Evolutionary conservation across 257 asterid species (phyloP).

Genomic region (Anisodus tanguticus): DNA sequence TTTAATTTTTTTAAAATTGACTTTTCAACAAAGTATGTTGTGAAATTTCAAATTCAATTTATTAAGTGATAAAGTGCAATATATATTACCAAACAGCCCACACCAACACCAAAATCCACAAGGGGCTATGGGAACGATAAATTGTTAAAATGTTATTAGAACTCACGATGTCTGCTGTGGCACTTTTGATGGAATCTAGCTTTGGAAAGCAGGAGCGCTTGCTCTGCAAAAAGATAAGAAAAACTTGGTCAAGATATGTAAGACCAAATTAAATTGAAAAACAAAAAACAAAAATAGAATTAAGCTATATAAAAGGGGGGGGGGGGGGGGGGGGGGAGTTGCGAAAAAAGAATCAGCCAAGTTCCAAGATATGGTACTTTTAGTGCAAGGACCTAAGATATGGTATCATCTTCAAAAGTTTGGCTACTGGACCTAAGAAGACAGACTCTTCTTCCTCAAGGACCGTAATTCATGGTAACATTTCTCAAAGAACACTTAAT

Average conservation of each 20-base stretch:
- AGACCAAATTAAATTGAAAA: neutral
- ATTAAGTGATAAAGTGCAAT: neutral
- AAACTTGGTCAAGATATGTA: neutral
- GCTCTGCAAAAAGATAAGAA: constrained; percentile 61
- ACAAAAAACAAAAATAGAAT: neutral
- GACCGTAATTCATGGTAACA: neutral
- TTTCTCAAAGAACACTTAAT: neutral
- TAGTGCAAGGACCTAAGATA: neutral
- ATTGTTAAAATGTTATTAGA: neutral
- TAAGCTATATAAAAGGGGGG: neutral
- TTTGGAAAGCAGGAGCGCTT: constrained; percentile 90
- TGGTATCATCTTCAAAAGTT: neutral
- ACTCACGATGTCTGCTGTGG: constrained; percentile 95
- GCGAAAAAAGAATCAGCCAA: neutral
- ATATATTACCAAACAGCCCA: neutral
- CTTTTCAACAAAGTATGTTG: neutral
- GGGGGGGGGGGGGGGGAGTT: no score
- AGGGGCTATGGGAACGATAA: constrained; percentile 13
- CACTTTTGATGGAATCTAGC: constrained; percentile 83
- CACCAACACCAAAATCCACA: constrained; percentile 1
- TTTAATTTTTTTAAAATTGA: neutral
- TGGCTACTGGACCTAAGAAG: neutral
- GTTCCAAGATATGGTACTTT: neutral
- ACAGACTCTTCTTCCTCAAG: neutral
- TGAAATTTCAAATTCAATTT: neutral